Evolutionary conservation across 192 early-diverging fungal species (phyloP).

Genomic region (Helicostylum pulchrum): DNA sequence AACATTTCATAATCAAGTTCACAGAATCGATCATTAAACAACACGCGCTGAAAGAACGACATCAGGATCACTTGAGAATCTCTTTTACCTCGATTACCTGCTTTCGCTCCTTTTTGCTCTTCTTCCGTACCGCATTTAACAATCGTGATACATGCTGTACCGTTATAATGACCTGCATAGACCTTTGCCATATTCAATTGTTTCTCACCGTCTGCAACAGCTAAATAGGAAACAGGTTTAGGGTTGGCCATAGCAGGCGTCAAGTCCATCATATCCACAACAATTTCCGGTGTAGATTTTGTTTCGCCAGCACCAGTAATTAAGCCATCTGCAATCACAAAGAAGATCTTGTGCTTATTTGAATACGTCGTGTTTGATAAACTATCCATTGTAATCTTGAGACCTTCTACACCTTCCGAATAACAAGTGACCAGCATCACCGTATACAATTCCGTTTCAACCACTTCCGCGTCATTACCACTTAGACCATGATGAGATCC

Average conservation of each 20-base stretch:
- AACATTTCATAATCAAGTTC: constrained; percentile 91
- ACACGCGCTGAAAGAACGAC: constrained; percentile 82
- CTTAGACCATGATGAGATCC: background rate
- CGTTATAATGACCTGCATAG: constrained; percentile 71
- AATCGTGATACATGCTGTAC: constrained; percentile 60
- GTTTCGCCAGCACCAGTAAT: constrained; percentile 81
- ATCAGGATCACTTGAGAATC: constrained; percentile 96
- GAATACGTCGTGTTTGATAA: constrained; percentile 79
- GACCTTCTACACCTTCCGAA: constrained; percentile 80
- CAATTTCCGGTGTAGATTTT: constrained; percentile 72
- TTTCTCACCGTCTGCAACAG: constrained; percentile 77
- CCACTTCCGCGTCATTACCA: background rate
- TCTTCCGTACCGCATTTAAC: constrained; percentile 78
- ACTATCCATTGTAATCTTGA: constrained; percentile 80
- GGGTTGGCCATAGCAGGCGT: constrained; percentile 60
- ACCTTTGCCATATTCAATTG: constrained; percentile 83
- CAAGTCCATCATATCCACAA: constrained; percentile 73
- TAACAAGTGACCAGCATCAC: constrained; percentile 89
- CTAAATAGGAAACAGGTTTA: constrained; percentile 70
- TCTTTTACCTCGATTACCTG: constrained; percentile 92
- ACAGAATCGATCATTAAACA: constrained; percentile 82
- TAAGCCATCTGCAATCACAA: constrained; percentile 89
- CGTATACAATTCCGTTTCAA: constrained; percentile 55
- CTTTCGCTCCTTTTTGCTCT: constrained; percentile 60
- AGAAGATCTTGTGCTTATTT: constrained; percentile 78